These are phyloP conservation scores for Rubia peregrina DNA, from an alignment of 305 asterid genomes.

Conservation along the genomic window DNA sequence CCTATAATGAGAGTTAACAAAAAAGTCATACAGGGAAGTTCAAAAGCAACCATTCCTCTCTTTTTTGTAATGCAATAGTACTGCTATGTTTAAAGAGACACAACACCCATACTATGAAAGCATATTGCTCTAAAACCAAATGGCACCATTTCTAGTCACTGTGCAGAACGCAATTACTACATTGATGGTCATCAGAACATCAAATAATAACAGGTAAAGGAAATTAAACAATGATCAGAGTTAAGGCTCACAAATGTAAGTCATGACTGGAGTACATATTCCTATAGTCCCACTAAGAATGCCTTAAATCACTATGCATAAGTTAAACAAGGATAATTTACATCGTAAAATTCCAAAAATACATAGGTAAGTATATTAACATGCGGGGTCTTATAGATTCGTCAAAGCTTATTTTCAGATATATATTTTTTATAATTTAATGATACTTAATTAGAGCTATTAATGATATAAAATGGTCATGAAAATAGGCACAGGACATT, in stretches of 20 bases:
- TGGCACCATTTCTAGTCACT: too few species aligned
- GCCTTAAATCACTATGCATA: too few species aligned
- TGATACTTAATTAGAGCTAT: background rate
- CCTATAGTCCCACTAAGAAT: too few species aligned
- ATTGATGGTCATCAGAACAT: background rate
- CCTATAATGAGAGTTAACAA: slow-evolving; percentile 41
- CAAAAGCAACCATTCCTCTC: background rate
- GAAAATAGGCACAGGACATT: background rate
- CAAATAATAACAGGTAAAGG: background rate
- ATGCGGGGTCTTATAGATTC: background rate
- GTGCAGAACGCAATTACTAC: background rate
- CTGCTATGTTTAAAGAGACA: background rate
- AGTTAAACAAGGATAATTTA: background rate
- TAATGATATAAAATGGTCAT: background rate
- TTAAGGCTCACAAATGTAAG: background rate
- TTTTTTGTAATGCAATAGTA: too few species aligned
- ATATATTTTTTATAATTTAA: background rate
- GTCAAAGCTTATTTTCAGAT: background rate
- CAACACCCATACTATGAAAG: background rate
- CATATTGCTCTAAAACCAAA: background rate
- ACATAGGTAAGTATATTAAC: too few species aligned
- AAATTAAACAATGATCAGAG: background rate
- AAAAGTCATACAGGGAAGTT: background rate
- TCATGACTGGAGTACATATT: too few species aligned
- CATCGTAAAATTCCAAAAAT: background rate